Evolutionary conservation across 2,329 filamentous ascomycete species (phyloP).

Genomic region (Phialophora verrucosa): DNA sequence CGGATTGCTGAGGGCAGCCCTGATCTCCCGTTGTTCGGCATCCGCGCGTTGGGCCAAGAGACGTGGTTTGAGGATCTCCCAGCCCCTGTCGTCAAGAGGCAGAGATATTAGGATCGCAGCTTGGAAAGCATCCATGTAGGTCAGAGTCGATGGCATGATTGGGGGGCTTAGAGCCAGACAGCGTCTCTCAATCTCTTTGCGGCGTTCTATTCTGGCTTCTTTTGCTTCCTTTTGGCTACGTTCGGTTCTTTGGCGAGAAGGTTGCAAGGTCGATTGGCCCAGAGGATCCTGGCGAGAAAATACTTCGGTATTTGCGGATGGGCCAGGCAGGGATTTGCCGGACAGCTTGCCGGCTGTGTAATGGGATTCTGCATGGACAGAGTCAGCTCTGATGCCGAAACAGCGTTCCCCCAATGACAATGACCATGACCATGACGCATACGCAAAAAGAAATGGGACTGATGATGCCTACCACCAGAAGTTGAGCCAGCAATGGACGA

Average conservation of each 20-base stretch:
- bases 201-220: slow-evolving; percentile 56
- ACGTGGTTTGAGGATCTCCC: slow-evolving; percentile 71
- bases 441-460: neutral
- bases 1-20: slow-evolving; percentile 9
- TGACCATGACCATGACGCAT: neutral
- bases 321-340: neutral
- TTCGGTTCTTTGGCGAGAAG: slow-evolving; percentile 22
- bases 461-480: slow-evolving; percentile 7
- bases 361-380: neutral
- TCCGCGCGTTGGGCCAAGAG: slow-evolving; percentile 69
- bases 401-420: neutral
- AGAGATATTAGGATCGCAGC: slow-evolving; percentile 72
- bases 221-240: slow-evolving; percentile 30
- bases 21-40: slow-evolving; percentile 64
- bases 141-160: slow-evolving; percentile 65
- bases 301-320: neutral
- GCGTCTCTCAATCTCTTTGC: slow-evolving; percentile 73
- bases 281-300: neutral
- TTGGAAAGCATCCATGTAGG: slow-evolving; percentile 74
- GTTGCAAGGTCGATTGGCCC: neutral
- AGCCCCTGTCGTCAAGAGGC: slow-evolving; percentile 71
- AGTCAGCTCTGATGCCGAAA: slow-evolving; percentile 5
- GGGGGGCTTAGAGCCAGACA: slow-evolving; percentile 71
- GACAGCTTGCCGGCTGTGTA: neutral
- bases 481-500: slow-evolving; percentile 6